phyloP scores from a whole-genome alignment of 2,329 filamentous ascomycete genomes.

The Calonectria hawksworthii region DNA sequence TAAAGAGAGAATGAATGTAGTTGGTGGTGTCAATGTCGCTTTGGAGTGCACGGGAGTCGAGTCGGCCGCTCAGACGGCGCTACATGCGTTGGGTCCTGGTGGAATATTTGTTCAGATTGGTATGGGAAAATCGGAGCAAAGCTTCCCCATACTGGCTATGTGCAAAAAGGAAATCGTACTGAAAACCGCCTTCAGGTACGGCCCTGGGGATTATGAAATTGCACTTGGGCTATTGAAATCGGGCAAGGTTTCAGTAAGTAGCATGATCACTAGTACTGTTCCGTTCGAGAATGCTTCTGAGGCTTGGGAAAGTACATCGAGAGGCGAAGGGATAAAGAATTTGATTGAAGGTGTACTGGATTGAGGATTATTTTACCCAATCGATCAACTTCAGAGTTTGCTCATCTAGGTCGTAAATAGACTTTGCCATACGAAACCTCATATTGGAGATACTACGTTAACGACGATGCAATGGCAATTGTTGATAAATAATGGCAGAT shows the following conservation, averaged over 20 bases:
- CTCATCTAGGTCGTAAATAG: neutral
- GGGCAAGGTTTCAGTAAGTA: neutral
- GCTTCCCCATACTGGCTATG: neutral
- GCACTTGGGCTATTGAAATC: neutral
- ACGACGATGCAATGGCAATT: no score
- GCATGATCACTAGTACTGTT: neutral
- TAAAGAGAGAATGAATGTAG: neutral
- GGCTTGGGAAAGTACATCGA: neutral
- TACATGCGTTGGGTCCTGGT: neutral
- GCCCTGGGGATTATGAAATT: neutral
- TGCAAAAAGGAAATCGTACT: neutral
- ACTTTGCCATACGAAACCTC: no score
- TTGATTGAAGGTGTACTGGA: neutral
- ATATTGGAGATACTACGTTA: no score
- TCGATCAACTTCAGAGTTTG: neutral
- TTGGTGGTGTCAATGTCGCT: conserved; percentile 84
- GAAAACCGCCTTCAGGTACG: neutral
- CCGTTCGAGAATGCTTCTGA: neutral
- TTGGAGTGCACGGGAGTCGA: neutral
- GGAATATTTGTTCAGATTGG: neutral
- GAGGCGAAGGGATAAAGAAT: neutral
- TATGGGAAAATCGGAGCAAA: neutral
- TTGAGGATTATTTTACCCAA: neutral
- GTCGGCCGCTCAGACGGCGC: neutral
- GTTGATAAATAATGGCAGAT: no score